Base-by-base conservation (phyloP, 2,329 filamentous ascomycete species). In the Aspergillus ibericus region DNA sequence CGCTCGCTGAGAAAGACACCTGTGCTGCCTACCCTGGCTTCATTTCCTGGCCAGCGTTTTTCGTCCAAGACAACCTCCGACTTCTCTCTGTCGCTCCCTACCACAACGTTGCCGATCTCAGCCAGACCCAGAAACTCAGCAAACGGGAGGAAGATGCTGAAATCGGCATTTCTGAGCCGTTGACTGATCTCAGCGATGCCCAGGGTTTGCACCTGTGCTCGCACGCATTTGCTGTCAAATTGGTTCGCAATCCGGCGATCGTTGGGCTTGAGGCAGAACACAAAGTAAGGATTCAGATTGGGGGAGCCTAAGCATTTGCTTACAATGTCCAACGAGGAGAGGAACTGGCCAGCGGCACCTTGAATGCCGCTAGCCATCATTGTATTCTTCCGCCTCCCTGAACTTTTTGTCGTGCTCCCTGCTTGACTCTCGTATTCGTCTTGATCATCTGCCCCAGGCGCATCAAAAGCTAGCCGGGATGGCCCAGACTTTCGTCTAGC, bases 161-260 rank as follows among this genome's bases (percentile, higher is more conserved):
- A 98, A 74, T 99, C 95, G 0, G 93, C 93, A 56, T 93, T 93
- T 51, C 93, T 87, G 38, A 99, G 82, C 18, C 95, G 85, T 72
- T 97, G 93, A 72, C 93, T 96, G 74, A 99, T 97, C 72, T 99
- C 95, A 1, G 93, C 93, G 69, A 99, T 96, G 32, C 95, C 95
- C 66, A 98, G 91, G 0, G 92, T 96, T 72, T 98, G 93, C 1
- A 99, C 85, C 72, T 99, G 95, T 10, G 90, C 91, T 4, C 95
- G 88, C 20, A 99, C 95, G 72, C 95, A 99, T 76, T 98, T 98
- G 83, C 92, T 97, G 75, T 99, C 95, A 68, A 98, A 99, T 71
- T 99, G 95, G 67, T 99, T 99, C 61, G 95, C 93, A 65, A 99
- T 99, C 51, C 95, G 88, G 54, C 95, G 86, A 73, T 99, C 95